These are phyloP conservation scores for Dictyostelium purpureum DNA, from an alignment of 78 protist genomes.

Conservation along the genomic window DNA sequence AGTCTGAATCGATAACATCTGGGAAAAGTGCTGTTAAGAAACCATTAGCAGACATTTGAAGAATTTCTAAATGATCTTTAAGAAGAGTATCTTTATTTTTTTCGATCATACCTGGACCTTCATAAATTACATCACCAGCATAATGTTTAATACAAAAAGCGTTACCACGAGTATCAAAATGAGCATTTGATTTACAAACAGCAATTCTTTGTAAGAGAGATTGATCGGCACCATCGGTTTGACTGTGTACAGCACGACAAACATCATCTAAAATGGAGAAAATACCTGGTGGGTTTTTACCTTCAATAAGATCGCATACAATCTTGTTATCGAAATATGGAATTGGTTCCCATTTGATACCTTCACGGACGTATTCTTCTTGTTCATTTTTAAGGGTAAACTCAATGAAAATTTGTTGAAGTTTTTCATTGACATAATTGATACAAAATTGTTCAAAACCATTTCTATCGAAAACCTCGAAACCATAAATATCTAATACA, in stretches of 20 bases:
- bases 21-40: conserved; percentile 73
- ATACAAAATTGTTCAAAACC: conserved; percentile 95
- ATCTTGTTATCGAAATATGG: conserved; percentile 91
- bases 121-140: conserved; percentile 95
- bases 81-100: conserved; percentile 94
- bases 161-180: conserved; percentile 65
- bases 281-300: conserved; percentile 79
- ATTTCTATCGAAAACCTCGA: conserved; percentile 88
- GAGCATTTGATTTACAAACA: conserved; percentile 61
- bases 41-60: conserved; percentile 59
- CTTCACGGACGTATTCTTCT: conserved; percentile 93
- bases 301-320: conserved; percentile 87
- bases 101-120: conserved; percentile 82
- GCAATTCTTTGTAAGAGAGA: conserved; percentile 25
- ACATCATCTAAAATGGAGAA: conserved; percentile 67
- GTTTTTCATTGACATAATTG: conserved; percentile 95
- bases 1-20: conserved; percentile 46
- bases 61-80: conserved; percentile 80
- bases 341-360: conserved; percentile 90
- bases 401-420: conserved; percentile 95
- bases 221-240: conserved; percentile 75
- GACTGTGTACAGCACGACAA: conserved; percentile 88
- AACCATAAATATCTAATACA: conserved; percentile 95
- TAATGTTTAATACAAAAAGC: conserved; percentile 89
- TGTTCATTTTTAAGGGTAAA: conserved; percentile 91